Evolutionary conservation across 2,329 filamentous ascomycete genomes (phyloP), one percentile per base, ranked within the genome.

Genomic region (Neonectria neomacrospora): DNA sequence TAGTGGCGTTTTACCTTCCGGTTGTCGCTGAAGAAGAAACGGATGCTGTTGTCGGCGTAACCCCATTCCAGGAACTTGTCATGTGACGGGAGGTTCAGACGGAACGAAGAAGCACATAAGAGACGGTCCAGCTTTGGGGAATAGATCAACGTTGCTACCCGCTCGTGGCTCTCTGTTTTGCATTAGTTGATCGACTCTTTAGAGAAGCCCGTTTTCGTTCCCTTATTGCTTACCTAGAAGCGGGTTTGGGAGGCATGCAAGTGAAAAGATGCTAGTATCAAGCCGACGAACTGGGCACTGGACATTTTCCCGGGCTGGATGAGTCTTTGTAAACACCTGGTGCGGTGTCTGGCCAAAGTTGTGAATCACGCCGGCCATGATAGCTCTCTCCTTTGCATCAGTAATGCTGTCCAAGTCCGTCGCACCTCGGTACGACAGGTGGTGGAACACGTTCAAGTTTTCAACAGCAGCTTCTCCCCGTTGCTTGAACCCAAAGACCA

Each of bases 311-410:
- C 91, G 87, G n/a, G 86, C 80, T 3, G 91, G 90, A 77, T 99
- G 96, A 12, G 91, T 85, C 62, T 91, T 90, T 47, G 88, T 87
- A 76, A 98, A 99, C 16, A 98, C 91, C 76, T 99, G 96, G 71
- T 96, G 92, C 2, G 96, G 96, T 1, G 96, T 99, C 77, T 99
- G 96, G 0, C 96, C 96, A 77, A 99, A 99, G 72, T 98, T 98
- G 79, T 99, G 95, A 71, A 99, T 98, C 70, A 97, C 97, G 34
- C 93, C 93, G 57, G 97, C 97, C 0, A 94, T 95, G 5, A 95
- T 92, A 7, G 94, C 84, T 45, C 94, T 87, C 77, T 98, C 94
- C 59, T 95, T 88, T 0, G 92, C 91, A 74, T 98, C 95, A 8
- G 90, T 88, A 64, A 99, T 98, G 55, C 89, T 90, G 76, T 99